phyloP scores from a whole-genome alignment of 2,329 filamentous ascomycete genomes.

The Periglandula ipomoeae region DNA sequence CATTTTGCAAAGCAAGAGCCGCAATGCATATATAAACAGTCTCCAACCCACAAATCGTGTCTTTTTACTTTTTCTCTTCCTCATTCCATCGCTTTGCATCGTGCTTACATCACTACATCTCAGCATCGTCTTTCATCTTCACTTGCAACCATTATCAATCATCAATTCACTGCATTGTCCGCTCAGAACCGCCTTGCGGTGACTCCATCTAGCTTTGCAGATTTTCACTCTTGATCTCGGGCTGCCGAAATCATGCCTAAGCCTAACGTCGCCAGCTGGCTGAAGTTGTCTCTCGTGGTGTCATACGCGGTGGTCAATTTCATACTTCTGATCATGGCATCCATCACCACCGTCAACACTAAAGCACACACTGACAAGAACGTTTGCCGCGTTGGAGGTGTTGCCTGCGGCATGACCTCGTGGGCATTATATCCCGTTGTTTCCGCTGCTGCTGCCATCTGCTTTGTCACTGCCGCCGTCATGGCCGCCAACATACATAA shows the following conservation, averaged over 20 bases:
- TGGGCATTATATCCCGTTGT: conserved; percentile 14
- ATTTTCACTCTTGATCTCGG: no score
- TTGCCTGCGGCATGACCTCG: conserved; percentile 4
- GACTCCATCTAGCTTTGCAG: no score
- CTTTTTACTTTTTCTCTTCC: no score
- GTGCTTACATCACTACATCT: no score
- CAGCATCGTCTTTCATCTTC: no score
- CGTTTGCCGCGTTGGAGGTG: not conserved
- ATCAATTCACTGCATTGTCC: no score
- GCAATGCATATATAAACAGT: no score
- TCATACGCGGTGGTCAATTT: conserved; percentile 15
- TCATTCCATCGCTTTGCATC: no score
- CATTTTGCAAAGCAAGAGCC: no score
- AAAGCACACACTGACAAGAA: not conserved
- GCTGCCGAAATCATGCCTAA: not conserved
- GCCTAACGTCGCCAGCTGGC: not conserved
- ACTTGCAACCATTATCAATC: no score
- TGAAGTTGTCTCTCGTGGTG: conserved; percentile 11
- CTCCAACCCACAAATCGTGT: no score
- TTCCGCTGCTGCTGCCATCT: conserved; percentile 10
- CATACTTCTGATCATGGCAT: conserved; percentile 13
- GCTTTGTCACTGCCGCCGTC: conserved; percentile 7
- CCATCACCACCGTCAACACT: conserved; percentile 6
- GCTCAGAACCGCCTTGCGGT: no score
- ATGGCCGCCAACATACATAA: conserved; percentile 10